Evolutionary conservation across 2,329 filamentous ascomycete species (phyloP).

Genomic region (Aspergillus fischeri): DNA sequence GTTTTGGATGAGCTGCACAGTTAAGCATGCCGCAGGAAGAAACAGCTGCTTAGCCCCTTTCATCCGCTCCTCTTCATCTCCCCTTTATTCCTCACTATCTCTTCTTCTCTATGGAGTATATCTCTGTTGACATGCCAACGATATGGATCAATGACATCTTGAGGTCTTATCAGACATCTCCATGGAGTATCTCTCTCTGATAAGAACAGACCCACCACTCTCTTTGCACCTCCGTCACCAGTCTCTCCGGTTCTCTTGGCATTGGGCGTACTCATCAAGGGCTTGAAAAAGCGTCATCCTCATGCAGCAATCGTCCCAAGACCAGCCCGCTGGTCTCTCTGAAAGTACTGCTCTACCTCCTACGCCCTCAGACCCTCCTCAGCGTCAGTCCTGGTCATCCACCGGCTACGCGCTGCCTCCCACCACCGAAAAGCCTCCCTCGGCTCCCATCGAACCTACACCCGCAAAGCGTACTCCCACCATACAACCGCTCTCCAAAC

Average conservation of each 20-base stretch:
- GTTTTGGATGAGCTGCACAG: not conserved
- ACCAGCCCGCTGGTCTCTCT: slow-evolving; percentile 10
- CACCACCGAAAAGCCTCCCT: slow-evolving; percentile 12
- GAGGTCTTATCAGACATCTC: too few species aligned
- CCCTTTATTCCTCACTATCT: not conserved
- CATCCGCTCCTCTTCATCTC: slow-evolving; percentile 4
- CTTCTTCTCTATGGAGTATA: not conserved
- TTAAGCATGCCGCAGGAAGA: slow-evolving; percentile 5
- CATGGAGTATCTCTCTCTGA: too few species aligned
- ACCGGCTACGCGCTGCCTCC: slow-evolving; percentile 20
- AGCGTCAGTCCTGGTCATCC: slow-evolving; percentile 37
- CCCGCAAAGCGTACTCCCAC: slow-evolving; percentile 9
- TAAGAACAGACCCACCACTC: too few species aligned
- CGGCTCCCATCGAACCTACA: slow-evolving; percentile 9
- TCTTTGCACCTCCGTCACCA: too few species aligned
- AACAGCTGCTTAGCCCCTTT: slow-evolving; percentile 2
- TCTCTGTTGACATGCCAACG: not conserved
- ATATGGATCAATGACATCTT: too few species aligned
- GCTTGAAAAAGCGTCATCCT: not conserved
- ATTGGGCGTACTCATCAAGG: too few species aligned
- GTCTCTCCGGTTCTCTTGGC: too few species aligned
- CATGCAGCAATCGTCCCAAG: not conserved
- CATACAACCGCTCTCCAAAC: slow-evolving; percentile 41
- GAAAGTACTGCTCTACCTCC: slow-evolving; percentile 27
- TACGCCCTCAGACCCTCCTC: not conserved